Evolutionary conservation across 1,284 basidiomycete species (phyloP), one percentile per base, ranked within the genome.

Genomic region (Leccinum colubrinum): DNA sequence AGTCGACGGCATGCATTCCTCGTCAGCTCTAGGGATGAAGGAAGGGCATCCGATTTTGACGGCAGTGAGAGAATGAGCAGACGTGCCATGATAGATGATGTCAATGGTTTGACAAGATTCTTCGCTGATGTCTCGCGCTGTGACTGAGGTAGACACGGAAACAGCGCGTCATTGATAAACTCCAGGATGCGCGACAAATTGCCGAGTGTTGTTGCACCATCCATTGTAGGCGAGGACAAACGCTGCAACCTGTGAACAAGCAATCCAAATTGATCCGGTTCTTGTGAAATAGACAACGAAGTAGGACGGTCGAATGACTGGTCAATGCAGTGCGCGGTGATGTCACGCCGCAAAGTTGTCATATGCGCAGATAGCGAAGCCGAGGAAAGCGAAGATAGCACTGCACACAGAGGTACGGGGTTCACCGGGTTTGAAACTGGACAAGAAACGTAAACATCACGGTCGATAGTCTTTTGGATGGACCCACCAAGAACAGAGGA

Each of bases 61-160:
- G 93, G 91, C 5, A 94, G 76, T 15, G 81, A 81, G 0, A 89
- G 85, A 43, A 88, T 76, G 22, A 95, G 79, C 25, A 94, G 73
- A 64, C 84, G 79, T 56, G 84, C 81, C 48, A 95, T 79, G 14
- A 94, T 70, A 20, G 85, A 84, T 3, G 74, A 78, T 4, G 81
- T 81, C 33, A 89, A 67, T 4, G 87, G 84, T 67, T 83, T 86
- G 72, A 77, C 79, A 1, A 93, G 76, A 11, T 83, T 83, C 52
- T 77, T 81, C 33, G 77, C 72, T 65, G 91, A 86, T 2, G 71
- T 64, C 4, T 70, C 67, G 41, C 68, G 65, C 53, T 85, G 79
- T 0, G 79, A 62, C 2, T 71, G 58, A 6, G 90, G 89, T 22
- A 93, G 75, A 59, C 76, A 72, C 3, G 81, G 76, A 66, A 91